Evolutionary conservation across 257 asterid genomes (phyloP).

Genomic region (Capsicum chinense): DNA sequence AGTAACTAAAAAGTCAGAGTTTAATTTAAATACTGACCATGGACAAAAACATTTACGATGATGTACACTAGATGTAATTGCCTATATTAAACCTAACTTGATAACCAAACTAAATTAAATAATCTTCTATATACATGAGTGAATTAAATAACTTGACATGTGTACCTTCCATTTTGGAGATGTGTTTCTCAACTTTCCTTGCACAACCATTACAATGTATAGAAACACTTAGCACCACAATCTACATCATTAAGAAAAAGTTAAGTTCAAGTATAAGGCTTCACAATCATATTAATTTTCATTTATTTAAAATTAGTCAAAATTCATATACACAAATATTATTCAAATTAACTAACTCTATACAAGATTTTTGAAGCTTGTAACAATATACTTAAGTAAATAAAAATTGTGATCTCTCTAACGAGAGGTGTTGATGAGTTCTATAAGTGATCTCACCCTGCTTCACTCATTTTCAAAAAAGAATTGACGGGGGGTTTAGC

Average conservation of each 20-base stretch:
- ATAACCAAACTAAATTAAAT: neutral
- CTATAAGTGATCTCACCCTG: neutral
- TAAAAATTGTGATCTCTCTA: neutral
- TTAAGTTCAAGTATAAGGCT: neutral
- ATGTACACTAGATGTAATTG: neutral
- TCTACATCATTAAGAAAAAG: slow-evolving; percentile 21
- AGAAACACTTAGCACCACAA: slow-evolving; percentile 48
- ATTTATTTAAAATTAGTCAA: neutral
- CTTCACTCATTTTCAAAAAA: neutral
- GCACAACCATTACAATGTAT: slow-evolving; percentile 88
- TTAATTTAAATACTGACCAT: neutral
- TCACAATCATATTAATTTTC: neutral
- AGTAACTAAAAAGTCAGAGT: neutral
- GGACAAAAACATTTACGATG: neutral
- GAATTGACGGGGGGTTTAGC: neutral
- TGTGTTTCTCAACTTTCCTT: slow-evolving; percentile 72
- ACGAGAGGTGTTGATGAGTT: neutral
- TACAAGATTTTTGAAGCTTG: neutral
- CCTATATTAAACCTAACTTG: neutral
- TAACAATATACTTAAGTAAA: neutral
- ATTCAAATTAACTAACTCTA: neutral
- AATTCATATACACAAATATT: neutral
- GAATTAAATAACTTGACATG: neutral
- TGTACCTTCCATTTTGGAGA: slow-evolving; percentile 58
- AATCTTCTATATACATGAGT: neutral